Percentiles rank a stretch among this genome's conserved stretches.
These are phyloP conservation scores for Physaria fendleri DNA, from an alignment of 345 rosid species.

Conservation along the genomic window DNA sequence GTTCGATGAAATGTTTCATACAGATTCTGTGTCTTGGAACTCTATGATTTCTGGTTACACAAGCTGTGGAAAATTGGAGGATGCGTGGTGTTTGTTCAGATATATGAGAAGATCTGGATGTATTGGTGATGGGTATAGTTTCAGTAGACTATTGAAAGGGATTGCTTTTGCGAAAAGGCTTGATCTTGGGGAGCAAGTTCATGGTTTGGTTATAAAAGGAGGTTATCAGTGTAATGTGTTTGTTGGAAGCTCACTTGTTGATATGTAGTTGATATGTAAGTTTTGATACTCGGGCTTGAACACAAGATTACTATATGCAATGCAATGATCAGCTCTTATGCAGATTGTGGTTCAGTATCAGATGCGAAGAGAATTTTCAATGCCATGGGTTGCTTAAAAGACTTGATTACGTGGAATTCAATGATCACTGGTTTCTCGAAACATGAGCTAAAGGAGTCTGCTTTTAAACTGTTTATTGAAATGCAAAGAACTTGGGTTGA, in stretches of 20 bases:
- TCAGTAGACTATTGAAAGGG: constrained; percentile 63
- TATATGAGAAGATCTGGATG: constrained; percentile 38
- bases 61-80: constrained; percentile 37
- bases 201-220: constrained; percentile 43
- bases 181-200: constrained; percentile 52
- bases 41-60: constrained; percentile 60
- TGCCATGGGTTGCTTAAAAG: constrained; percentile 34
- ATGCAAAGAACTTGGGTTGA: constrained; percentile 43
- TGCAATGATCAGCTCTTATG: constrained; percentile 55
- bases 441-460: constrained; percentile 46
- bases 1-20: constrained; percentile 55
- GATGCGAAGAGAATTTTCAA: constrained; percentile 55
- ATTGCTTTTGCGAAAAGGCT: constrained; percentile 39
- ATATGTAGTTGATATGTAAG: constrained; percentile 69
- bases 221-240: constrained; percentile 44
- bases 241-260: constrained; percentile 59
- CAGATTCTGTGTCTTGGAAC: constrained; percentile 68
- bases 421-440: constrained; percentile 55
- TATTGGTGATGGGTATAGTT: constrained; percentile 42
- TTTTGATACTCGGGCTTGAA: constrained; percentile 44
- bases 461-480: constrained; percentile 41
- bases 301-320: constrained; percentile 46
- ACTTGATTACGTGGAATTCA: constrained; percentile 71
- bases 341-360: constrained; percentile 50
- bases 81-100: constrained; percentile 38